Evolutionary conservation across 352 stramenopile genomes (phyloP).

Genomic region (Phytophthora citrophthora): DNA sequence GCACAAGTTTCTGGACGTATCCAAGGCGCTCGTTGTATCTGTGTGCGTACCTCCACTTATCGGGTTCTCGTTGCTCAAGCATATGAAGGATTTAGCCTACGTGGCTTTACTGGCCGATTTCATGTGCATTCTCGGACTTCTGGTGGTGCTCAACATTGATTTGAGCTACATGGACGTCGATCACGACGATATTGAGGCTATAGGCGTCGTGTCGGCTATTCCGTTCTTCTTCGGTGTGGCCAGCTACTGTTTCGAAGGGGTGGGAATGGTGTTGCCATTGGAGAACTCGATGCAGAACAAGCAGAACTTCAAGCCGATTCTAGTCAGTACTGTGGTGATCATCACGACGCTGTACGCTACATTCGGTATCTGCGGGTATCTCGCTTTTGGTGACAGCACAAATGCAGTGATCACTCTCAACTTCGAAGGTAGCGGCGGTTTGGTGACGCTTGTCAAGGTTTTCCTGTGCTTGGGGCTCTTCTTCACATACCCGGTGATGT

Average conservation of each 20-base stretch:
- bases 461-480: slow-evolving; percentile 90
- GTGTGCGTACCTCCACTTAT: slow-evolving; percentile 73
- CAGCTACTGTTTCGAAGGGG: slow-evolving; percentile 92
- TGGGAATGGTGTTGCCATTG: slow-evolving; percentile 90
- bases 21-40: slow-evolving; percentile 57
- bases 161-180: slow-evolving; percentile 73
- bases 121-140: slow-evolving; percentile 87
- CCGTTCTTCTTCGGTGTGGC: slow-evolving; percentile 91
- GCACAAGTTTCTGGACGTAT: slow-evolving; percentile 70
- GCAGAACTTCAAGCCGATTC: slow-evolving; percentile 71
- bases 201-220: slow-evolving; percentile 66
- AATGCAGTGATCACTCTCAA: slow-evolving; percentile 92
- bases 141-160: slow-evolving; percentile 86
- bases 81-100: slow-evolving; percentile 89
- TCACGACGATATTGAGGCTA: slow-evolving; percentile 56
- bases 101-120: slow-evolving; percentile 90
- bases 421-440: slow-evolving; percentile 60
- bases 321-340: slow-evolving; percentile 75
- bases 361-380: slow-evolving; percentile 89
- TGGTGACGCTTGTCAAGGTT: slow-evolving; percentile 85
- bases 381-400: slow-evolving; percentile 84
- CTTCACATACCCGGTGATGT: slow-evolving; percentile 94
- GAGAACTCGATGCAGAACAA: slow-evolving; percentile 88
- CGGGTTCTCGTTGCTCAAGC: slow-evolving; percentile 82
- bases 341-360: slow-evolving; percentile 89